Percentiles rank a stretch among this genome's conserved stretches.
phyloP scores from a whole-genome alignment of 2,329 filamentous ascomycete genomes.

The Alternaria gansuensis region DNA sequence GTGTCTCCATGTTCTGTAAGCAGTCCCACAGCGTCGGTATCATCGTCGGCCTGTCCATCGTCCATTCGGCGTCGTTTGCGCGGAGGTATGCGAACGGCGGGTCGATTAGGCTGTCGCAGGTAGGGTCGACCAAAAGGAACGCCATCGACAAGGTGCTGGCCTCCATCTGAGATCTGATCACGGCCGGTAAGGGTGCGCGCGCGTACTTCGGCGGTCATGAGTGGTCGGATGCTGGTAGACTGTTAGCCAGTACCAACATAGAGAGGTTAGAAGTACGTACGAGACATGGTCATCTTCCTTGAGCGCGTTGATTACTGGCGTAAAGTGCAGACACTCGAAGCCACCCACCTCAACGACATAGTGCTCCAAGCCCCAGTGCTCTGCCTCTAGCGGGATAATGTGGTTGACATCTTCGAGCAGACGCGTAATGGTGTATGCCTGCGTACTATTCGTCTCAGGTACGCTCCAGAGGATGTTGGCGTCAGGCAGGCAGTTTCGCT shows the following conservation, averaged over 20 bases:
- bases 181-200: conserved; percentile 77
- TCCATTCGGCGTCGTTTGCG: conserved; percentile 67
- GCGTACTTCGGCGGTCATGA: conserved; percentile 77
- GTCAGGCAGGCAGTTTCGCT: conserved; percentile 49
- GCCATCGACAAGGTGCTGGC: conserved; percentile 84
- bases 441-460: conserved; percentile 42
- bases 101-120: conserved; percentile 68
- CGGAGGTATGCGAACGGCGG: conserved; percentile 74
- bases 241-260: conserved; percentile 10
- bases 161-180: conserved; percentile 80
- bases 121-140: conserved; percentile 81
- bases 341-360: conserved; percentile 81
- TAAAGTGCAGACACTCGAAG: conserved; percentile 90
- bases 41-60: conserved; percentile 40
- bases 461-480: conserved; percentile 53
- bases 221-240: conserved; percentile 73
- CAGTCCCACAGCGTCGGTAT: conserved; percentile 21
- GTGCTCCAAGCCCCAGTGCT: conserved; percentile 86
- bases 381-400: conserved; percentile 80
- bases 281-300: conserved; percentile 85
- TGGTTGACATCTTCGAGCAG: conserved; percentile 82
- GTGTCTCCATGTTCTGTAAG: conserved; percentile 23
- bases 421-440: conserved; percentile 70
- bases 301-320: conserved; percentile 72
- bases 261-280: conserved; percentile 59